phyloP scores from a whole-genome alignment of 2,329 filamentous ascomycete species.

The Aspergillus aculeatinus region DNA sequence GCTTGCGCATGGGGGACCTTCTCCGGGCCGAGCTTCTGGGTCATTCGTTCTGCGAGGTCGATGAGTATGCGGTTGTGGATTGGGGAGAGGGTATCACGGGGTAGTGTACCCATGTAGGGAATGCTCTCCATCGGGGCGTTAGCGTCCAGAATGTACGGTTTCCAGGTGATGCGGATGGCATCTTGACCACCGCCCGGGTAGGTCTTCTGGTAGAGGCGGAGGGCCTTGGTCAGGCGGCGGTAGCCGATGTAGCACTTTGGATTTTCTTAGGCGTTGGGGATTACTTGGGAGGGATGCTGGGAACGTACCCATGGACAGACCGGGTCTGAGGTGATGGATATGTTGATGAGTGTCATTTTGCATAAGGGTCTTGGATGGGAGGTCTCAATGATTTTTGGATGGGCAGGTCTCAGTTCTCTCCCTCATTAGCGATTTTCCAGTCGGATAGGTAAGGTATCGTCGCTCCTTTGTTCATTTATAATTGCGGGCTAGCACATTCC shows the following conservation, averaged over 20 bases:
- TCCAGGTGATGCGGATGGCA: slow-evolving; percentile 37
- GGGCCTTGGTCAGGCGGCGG: slow-evolving; percentile 39
- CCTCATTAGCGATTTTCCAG: too few relatives aligned
- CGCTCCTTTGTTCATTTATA: too few relatives aligned
- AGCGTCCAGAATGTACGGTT: slow-evolving; percentile 40
- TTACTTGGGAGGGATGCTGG: neutral
- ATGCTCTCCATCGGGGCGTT: slow-evolving; percentile 15
- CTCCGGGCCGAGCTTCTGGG: slow-evolving; percentile 14
- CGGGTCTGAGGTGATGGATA: slow-evolving; percentile 32
- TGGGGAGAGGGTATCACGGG: too few relatives aligned
- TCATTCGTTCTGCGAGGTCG: slow-evolving; percentile 20
- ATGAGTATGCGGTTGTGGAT: too few relatives aligned
- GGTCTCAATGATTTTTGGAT: too few relatives aligned
- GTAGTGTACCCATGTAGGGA: slow-evolving; percentile 16
- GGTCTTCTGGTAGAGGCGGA: slow-evolving; percentile 40
- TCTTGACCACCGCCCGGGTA: slow-evolving; percentile 41
- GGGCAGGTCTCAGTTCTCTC: too few relatives aligned
- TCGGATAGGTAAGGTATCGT: too few relatives aligned
- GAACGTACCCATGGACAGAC: slow-evolving; percentile 29
- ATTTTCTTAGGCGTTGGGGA: slow-evolving; percentile 10
- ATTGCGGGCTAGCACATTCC: too few relatives aligned
- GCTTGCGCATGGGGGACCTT: slow-evolving; percentile 19
- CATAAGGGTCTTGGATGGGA: neutral
- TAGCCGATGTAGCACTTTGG: slow-evolving; percentile 44
- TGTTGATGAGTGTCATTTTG: slow-evolving; percentile 16